These are phyloP conservation scores for Quercus tomentella DNA, from an alignment of 331 rosid species.

Conservation along the genomic window DNA sequence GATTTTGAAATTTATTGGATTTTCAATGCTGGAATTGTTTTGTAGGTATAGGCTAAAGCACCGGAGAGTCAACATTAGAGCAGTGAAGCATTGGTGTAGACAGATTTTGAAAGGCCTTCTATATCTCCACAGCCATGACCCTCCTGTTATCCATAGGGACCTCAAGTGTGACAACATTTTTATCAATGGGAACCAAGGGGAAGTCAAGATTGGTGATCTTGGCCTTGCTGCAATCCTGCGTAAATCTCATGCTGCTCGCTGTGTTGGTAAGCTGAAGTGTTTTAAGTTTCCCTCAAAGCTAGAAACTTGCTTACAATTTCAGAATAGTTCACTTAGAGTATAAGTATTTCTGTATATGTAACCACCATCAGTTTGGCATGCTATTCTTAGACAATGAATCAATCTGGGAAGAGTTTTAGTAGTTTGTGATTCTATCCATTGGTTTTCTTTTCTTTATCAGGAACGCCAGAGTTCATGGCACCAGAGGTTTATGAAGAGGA, in stretches of 20 bases:
- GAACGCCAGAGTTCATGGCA: slow-evolving; percentile 99
- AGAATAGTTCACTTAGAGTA: not conserved
- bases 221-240: slow-evolving; percentile 94
- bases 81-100: slow-evolving; percentile 96
- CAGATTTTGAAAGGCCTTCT: slow-evolving; percentile 91
- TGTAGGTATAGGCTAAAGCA: slow-evolving; percentile 84
- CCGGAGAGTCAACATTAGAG: slow-evolving; percentile 78
- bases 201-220: slow-evolving; percentile 97
- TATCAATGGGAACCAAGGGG: slow-evolving; percentile 97
- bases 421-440: not conserved
- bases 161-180: slow-evolving; percentile 98
- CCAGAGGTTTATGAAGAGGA: slow-evolving; percentile 97
- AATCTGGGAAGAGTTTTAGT: not conserved
- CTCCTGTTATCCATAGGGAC: slow-evolving; percentile 98
- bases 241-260: slow-evolving; percentile 74
- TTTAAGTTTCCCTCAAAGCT: slow-evolving; percentile 1
- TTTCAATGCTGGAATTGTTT: slow-evolving; percentile 11
- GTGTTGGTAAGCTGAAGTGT: slow-evolving; percentile 66
- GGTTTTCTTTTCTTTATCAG: slow-evolving; percentile 33
- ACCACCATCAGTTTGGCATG: not conserved
- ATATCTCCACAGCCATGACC: slow-evolving; percentile 87
- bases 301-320: not conserved
- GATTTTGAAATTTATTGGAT: not conserved
- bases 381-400: not conserved
- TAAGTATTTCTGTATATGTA: no score